Evolutionary conservation across 306 rosid species (phyloP).

Genomic region (Morella rubra): DNA sequence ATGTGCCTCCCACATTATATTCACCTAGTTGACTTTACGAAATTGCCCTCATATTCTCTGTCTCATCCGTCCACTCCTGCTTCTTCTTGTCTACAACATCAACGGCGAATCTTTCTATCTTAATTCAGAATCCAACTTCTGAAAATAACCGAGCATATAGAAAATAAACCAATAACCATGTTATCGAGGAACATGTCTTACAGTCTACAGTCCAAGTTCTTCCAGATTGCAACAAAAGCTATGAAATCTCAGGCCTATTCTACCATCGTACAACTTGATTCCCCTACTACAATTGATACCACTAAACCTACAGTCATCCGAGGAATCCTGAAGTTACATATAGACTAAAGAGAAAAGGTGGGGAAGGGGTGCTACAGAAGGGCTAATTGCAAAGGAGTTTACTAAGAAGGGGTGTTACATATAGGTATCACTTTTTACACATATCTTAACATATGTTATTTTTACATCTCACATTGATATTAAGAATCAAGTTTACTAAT

Average conservation of each 20-base stretch:
- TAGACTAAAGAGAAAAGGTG: slow-evolving; percentile 10
- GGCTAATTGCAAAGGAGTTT: slow-evolving; percentile 12
- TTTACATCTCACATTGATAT: no score
- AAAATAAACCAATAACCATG: not conserved
- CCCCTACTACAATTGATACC: slow-evolving; percentile 36
- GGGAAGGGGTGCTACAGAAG: slow-evolving; percentile 17
- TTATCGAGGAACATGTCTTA: slow-evolving; percentile 20
- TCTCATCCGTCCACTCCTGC: no score
- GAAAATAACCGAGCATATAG: not conserved
- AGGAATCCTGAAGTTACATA: slow-evolving; percentile 32
- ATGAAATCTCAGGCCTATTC: slow-evolving; percentile 43
- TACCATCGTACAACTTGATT: slow-evolving; percentile 27
- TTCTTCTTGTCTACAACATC: no score
- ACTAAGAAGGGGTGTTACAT: no score
- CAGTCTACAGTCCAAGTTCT: slow-evolving; percentile 35
- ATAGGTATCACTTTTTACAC: no score
- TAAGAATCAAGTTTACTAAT: no score
- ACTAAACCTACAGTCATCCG: slow-evolving; percentile 44
- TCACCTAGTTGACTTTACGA: no score
- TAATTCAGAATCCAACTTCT: no score
- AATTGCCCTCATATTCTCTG: no score
- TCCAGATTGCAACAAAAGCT: slow-evolving; percentile 28
- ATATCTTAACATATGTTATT: no score
- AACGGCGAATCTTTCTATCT: no score
- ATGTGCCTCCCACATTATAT: no score